A percentile compares a stretch with the other conserved stretches of the same genome.
Evolutionary conservation across 176 grass and related monocot genomes (phyloP).

Genomic region (Canna indica): DNA sequence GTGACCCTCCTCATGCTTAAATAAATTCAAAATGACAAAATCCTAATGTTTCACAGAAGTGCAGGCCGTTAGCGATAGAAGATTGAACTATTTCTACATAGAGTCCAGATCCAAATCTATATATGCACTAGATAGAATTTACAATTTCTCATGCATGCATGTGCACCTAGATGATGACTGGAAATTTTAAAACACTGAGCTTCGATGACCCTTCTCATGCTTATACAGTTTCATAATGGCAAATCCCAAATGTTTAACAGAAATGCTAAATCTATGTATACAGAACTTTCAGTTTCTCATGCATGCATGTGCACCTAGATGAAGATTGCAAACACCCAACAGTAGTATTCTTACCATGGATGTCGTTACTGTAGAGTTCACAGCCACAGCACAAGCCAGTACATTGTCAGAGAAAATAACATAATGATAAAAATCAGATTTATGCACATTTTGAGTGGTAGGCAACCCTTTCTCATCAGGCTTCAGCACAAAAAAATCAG

Average conservation of each 20-base stretch:
- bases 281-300: too few relatives aligned
- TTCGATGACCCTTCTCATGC: too few relatives aligned
- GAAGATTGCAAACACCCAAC: not conserved
- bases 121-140: not conserved
- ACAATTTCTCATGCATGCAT: not conserved
- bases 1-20: not conserved
- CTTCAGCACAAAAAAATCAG: constrained; percentile 55
- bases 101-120: not conserved
- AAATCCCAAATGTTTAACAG: too few relatives aligned
- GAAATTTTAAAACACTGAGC: too few relatives aligned
- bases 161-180: not conserved
- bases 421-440: constrained; percentile 58
- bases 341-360: constrained; percentile 35
- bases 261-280: not conserved
- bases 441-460: constrained; percentile 18
- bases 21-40: not conserved
- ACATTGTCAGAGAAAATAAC: constrained; percentile 84
- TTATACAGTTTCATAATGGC: too few relatives aligned
- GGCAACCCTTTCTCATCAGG: constrained; percentile 34
- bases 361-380: constrained; percentile 56
- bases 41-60: not conserved
- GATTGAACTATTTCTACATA: not conserved
- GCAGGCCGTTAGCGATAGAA: not conserved
- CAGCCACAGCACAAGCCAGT: constrained; percentile 70
- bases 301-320: not conserved